phyloP scores from a whole-genome alignment of 2,329 filamentous ascomycete species.

The Chrysosphaeria jannelii region DNA sequence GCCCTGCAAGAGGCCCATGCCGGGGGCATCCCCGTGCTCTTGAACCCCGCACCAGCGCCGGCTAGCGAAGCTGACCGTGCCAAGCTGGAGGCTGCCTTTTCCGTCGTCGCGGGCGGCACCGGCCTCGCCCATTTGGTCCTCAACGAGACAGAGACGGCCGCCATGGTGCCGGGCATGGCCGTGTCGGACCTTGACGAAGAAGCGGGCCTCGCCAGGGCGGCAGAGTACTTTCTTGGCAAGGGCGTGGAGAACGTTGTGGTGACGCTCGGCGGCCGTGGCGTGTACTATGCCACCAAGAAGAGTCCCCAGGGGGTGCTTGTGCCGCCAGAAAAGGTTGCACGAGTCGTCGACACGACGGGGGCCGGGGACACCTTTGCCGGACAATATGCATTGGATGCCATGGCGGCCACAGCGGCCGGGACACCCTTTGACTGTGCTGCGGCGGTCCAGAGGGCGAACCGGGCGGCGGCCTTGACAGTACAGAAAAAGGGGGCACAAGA shows the following conservation, averaged over 20 bases:
- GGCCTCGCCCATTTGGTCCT: conserved; percentile 36
- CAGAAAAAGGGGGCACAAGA: conserved; percentile 32
- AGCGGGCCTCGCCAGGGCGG: conserved; percentile 10
- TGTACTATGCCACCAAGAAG: conserved; percentile 26
- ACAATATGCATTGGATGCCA: conserved; percentile 48
- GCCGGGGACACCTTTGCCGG: conserved; percentile 90
- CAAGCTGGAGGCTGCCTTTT: conserved; percentile 22
- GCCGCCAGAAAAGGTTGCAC: conserved; percentile 29
- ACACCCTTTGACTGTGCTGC: conserved; percentile 20
- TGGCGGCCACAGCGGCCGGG: conserved; percentile 11
- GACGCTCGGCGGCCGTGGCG: conserved; percentile 59
- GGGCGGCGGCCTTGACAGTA: conserved; percentile 33
- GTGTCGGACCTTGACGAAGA: conserved; percentile 9
- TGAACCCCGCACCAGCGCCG: conserved; percentile 43
- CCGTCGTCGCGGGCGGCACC: background rate
- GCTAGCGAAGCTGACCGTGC: conserved; percentile 22
- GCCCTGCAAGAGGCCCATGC: conserved; percentile 14
- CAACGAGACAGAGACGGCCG: conserved; percentile 44
- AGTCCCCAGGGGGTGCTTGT: conserved; percentile 15
- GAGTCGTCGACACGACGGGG: conserved; percentile 73
- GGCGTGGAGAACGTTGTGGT: conserved; percentile 56
- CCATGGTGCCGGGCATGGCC: conserved; percentile 20
- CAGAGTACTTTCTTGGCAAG: conserved; percentile 20
- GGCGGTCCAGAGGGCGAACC: conserved; percentile 28
- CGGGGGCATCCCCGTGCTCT: conserved; percentile 20